Evolutionary conservation across 1,139 yeast species (phyloP), one percentile per base, ranked within the genome.

Genomic region (Scheffersomyces cryptocercus): DNA sequence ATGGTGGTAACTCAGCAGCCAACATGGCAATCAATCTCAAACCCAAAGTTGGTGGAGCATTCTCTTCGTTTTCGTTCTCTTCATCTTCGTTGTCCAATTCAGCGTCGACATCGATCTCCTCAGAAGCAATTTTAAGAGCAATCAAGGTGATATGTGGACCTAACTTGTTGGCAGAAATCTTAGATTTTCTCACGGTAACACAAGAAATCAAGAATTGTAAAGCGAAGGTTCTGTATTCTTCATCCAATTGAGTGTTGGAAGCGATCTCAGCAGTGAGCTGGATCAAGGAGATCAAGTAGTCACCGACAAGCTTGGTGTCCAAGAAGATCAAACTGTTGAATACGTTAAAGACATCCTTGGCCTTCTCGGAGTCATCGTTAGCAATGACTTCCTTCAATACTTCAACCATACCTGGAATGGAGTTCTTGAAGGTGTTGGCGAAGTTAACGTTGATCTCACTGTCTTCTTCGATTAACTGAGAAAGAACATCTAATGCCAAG

Each of bases 31-130:
- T 68, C 52, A 93, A 75, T 68, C 96, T 82, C 57, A 90, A 78
- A 15, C 96, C 96, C 55, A 89, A 78, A 42, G 85, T 69, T 31
- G 85, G 70, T 47, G 97, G 96, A 45, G 84, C 78, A 58, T 82
- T 87, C 67, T 91, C 98, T 67, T 89, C 97, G 60, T 89, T 90
- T 66, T 89, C 96, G 54, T 88, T 91, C 57, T 88, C 93, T 61
- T 88, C 96, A 48, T 86, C 89, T 59, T 88, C 96, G 46, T 78
- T 84, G 50, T 82, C 84, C 52, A 86, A 75, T 61, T 84, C 91
- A 32, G 82, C 89, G 46, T 74, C 79, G 41, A 82, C 79, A 60
- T 86, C 95, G 53, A 84, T 73, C 62, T 85, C 90, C 68, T 89
- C 95, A 47, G 95, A 79, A 26, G 95, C 85, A 53, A 93, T 83